Evolutionary conservation across 1,139 yeast genomes (phyloP).

Genomic region (Saccharomyces hybrid): DNA sequence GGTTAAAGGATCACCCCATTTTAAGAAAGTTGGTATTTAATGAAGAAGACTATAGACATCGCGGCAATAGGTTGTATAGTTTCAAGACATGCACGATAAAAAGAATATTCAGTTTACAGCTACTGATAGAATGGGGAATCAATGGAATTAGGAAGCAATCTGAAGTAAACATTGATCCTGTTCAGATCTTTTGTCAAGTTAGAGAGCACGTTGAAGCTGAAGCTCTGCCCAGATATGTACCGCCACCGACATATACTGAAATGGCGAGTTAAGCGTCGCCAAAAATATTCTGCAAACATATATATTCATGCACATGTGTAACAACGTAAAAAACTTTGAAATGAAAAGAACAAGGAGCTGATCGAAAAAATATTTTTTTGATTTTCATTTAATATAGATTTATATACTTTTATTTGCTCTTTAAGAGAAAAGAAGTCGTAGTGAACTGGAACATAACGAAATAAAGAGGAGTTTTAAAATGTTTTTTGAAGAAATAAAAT

Average conservation of each 20-base stretch:
- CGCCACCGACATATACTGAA: slow-evolving; percentile 11
- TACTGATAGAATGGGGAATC: slow-evolving; percentile 23
- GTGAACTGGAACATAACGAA: not conserved
- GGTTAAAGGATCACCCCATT: slow-evolving; percentile 17
- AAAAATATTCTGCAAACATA: not conserved
- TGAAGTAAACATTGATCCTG: slow-evolving; percentile 19
- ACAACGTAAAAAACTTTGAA: not conserved
- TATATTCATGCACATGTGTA: not conserved
- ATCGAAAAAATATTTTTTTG: not conserved
- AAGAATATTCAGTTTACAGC: slow-evolving; percentile 23
- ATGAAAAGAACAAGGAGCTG: not conserved
- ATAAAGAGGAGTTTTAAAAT: not conserved
- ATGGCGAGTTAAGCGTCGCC: not conserved
- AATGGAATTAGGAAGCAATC: slow-evolving; percentile 16
- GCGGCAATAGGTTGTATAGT: slow-evolving; percentile 28
- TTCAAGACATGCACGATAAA: slow-evolving; percentile 27
- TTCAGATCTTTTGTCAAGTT: slow-evolving; percentile 20
- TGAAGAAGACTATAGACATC: slow-evolving; percentile 27
- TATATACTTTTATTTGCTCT: not conserved
- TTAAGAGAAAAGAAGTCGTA: not conserved
- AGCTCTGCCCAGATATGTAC: slow-evolving; percentile 16
- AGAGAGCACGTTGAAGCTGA: slow-evolving; percentile 9
- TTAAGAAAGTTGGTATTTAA: slow-evolving; percentile 23
- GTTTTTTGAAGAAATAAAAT: not conserved
- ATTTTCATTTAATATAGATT: not conserved